A percentile compares a stretch with the other conserved stretches of the same genome.
These are phyloP conservation scores for Saraca asoca DNA, from an alignment of 331 rosid genomes.

Conservation along the genomic window DNA sequence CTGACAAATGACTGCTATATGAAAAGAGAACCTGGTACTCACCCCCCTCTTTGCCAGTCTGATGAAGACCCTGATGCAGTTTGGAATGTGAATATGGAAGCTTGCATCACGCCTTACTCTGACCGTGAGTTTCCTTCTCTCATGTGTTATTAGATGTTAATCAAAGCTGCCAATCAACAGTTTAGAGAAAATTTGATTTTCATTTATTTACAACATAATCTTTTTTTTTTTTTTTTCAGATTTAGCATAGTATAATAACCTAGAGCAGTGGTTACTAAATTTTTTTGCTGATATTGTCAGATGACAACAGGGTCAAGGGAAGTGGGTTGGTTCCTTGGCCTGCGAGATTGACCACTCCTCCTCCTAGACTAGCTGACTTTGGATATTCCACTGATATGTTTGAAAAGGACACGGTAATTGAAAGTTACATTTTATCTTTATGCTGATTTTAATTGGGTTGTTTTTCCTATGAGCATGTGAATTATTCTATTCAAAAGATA, in stretches of 20 bases:
- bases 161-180: too few relatives aligned
- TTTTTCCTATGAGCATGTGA: too few relatives aligned
- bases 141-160: too few relatives aligned
- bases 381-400: conserved; percentile 70
- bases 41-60: conserved; percentile 72
- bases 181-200: too few relatives aligned
- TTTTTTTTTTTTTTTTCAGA: too few relatives aligned
- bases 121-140: conserved; percentile 49
- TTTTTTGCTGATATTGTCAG: too few relatives aligned
- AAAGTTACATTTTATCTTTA: conserved; percentile 4
- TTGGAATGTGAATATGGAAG: conserved; percentile 79
- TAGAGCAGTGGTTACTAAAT: too few relatives aligned
- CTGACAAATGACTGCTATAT: conserved; percentile 72
- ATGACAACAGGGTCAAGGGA: too few relatives aligned
- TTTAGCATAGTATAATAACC: too few relatives aligned
- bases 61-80: conserved; percentile 71
- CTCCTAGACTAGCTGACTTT: conserved; percentile 83
- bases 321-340: conserved; percentile 52
- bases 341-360: conserved; percentile 66
- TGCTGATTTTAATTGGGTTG: background rate
- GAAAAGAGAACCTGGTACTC: conserved; percentile 68
- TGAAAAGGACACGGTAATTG: conserved; percentile 72
- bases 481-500: too few relatives aligned
- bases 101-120: conserved; percentile 70
- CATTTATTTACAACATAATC: too few relatives aligned